Conservation (phyloP, 208 protist genomes). For the Herpetomonas samuelpessoai region DNA sequence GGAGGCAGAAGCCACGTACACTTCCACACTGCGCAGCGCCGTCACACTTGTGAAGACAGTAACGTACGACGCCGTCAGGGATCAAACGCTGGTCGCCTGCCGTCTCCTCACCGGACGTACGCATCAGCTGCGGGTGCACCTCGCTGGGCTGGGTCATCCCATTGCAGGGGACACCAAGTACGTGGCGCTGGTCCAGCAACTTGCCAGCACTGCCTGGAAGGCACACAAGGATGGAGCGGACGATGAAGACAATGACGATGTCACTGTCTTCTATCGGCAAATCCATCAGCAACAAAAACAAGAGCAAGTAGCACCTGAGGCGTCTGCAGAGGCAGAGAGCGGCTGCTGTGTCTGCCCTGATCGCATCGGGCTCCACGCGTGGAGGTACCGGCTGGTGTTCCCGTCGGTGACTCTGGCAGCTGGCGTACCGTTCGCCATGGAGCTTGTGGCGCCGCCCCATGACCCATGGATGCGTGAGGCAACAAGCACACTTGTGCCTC, state of each 20-base stretch:
- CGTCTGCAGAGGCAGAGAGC: neutral
- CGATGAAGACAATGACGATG: constrained; percentile 9
- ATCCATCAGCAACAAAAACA: neutral
- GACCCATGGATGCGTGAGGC: neutral
- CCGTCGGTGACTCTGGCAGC: too few species aligned
- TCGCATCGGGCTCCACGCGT: constrained; percentile 66
- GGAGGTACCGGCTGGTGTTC: constrained; percentile 49
- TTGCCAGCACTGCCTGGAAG: neutral
- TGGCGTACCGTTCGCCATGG: neutral
- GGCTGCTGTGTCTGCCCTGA: constrained; percentile 43
- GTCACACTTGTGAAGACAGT: constrained; percentile 28
- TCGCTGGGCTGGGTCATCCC: constrained; percentile 79
- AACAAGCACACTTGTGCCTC: too few species aligned
- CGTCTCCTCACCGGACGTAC: constrained; percentile 86
- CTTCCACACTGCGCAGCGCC: constrained; percentile 43
- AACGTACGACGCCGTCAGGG: constrained; percentile 30
- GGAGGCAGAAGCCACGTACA: constrained; percentile 14
- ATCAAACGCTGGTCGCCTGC: constrained; percentile 71
- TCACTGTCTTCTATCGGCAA: constrained; percentile 7
- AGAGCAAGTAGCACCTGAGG: neutral
- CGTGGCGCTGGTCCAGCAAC: constrained; percentile 9
- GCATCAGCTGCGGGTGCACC: constrained; percentile 93
- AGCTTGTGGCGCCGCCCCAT: neutral
- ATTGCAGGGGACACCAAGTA: constrained; percentile 87
- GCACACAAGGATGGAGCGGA: neutral